These are phyloP conservation scores for Ceratocystis lukuohia DNA, from an alignment of 2,329 filamentous ascomycete species.

Conservation along the genomic window DNA sequence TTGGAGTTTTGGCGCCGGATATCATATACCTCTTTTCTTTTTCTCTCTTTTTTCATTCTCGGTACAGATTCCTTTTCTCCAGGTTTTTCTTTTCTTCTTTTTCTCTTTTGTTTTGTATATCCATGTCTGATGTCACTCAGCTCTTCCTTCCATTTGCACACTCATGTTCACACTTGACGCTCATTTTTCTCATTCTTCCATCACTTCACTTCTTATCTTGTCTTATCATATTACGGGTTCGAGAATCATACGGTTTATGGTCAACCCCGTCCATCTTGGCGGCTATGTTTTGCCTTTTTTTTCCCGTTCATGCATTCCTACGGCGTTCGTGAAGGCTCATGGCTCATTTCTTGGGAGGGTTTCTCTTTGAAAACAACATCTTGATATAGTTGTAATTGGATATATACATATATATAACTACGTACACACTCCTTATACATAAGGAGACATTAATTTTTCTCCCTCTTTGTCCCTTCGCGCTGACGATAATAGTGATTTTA, in stretches of 20 bases:
- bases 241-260: background rate
- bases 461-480: too few relatives aligned
- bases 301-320: background rate
- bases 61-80: background rate
- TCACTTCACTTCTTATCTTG: slow-evolving; percentile 3
- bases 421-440: background rate
- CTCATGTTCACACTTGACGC: background rate
- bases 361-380: background rate
- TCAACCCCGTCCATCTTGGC: background rate
- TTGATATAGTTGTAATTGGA: background rate
- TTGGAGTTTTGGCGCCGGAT: slow-evolving; percentile 13
- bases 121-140: background rate
- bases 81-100: background rate
- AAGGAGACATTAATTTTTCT: too few relatives aligned
- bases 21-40: slow-evolving; percentile 3
- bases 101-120: background rate
- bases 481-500: too few relatives aligned
- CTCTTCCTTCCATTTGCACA: slow-evolving; percentile 2
- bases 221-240: background rate
- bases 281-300: background rate
- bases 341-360: background rate
- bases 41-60: background rate
- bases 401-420: slow-evolving; percentile 1
- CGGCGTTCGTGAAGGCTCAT: background rate
- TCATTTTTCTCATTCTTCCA: background rate